A percentile compares a stretch with the other conserved stretches of the same genome.
These are phyloP conservation scores for Venturia asperata DNA, from an alignment of 2,329 filamentous ascomycete genomes.

Conservation along the genomic window DNA sequence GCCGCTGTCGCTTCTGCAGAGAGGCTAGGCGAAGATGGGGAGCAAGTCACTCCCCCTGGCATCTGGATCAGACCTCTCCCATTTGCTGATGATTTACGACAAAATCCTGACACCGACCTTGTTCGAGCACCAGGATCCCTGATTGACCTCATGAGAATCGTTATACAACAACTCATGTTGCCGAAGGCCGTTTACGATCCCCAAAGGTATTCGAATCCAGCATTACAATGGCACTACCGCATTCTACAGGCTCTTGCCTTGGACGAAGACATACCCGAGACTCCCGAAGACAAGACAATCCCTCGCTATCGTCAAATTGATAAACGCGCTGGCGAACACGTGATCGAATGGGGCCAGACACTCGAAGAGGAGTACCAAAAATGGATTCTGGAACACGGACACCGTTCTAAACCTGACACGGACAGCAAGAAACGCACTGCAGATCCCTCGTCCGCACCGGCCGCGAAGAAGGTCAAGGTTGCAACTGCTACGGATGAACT, in stretches of 20 bases:
- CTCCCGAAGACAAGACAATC: constrained; percentile 67
- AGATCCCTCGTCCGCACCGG: constrained; percentile 22
- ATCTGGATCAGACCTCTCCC: constrained; percentile 86
- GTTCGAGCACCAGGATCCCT: constrained; percentile 60
- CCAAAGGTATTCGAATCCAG: constrained; percentile 80
- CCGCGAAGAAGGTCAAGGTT: constrained; percentile 42
- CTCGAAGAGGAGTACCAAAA: constrained; percentile 53
- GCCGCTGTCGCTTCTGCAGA: constrained; percentile 73
- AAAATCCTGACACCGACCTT: constrained; percentile 56
- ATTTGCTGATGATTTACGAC: constrained; percentile 79
- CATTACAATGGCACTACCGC: constrained; percentile 93
- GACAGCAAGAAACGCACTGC: constrained; percentile 40
- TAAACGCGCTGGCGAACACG: constrained; percentile 74
- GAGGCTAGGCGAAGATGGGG: constrained; percentile 53
- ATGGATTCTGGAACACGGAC: constrained; percentile 34
- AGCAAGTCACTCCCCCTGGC: constrained; percentile 69
- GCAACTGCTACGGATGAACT: constrained; percentile 25
- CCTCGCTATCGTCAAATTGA: constrained; percentile 83
- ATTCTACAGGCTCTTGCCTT: constrained; percentile 87
- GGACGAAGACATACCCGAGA: constrained; percentile 79
- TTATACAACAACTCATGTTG: constrained; percentile 80
- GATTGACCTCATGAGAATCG: constrained; percentile 71
- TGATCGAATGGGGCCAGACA: constrained; percentile 67
- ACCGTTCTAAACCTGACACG: constrained; percentile 38
- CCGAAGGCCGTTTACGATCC: constrained; percentile 82